These are phyloP conservation scores for Neopestalotiopsis clavispora DNA, from an alignment of 2,329 filamentous ascomycete species.

Conservation along the genomic window DNA sequence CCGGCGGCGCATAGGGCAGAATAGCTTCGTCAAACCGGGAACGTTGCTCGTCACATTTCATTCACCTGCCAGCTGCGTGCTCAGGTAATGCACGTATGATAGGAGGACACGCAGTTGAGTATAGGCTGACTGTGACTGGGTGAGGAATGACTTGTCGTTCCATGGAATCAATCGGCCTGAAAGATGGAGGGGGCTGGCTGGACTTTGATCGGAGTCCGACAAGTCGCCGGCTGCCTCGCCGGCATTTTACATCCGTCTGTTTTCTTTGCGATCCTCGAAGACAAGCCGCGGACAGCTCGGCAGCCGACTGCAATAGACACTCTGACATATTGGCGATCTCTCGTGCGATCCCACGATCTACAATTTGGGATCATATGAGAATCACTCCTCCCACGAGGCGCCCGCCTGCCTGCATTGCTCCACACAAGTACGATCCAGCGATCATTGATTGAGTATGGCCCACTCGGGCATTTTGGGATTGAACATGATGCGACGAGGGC, in stretches of 20 bases:
- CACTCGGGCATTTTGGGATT: not conserved
- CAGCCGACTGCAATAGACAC: not conserved
- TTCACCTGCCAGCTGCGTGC: too few species aligned
- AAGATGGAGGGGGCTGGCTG: not conserved
- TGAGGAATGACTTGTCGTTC: too few species aligned
- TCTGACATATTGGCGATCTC: not conserved
- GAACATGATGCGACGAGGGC: not conserved
- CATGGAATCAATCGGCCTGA: not conserved
- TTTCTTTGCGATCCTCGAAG: not conserved
- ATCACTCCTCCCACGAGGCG: not conserved
- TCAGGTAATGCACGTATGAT: too few species aligned
- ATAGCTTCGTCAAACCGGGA: too few species aligned
- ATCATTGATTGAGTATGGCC: too few species aligned
- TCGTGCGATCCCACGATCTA: not conserved
- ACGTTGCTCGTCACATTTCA: too few species aligned
- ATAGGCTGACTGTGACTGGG: too few species aligned
- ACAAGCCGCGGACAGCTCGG: constrained; percentile 7
- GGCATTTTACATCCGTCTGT: not conserved
- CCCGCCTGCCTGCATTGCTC: not conserved
- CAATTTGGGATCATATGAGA: not conserved
- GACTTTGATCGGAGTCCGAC: not conserved
- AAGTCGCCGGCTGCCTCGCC: not conserved
- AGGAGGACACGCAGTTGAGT: too few species aligned
- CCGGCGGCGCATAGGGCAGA: too few species aligned
- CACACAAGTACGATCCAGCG: not conserved